These are phyloP conservation scores for Urtica urens DNA, from an alignment of 306 rosid species.

Conservation along the genomic window DNA sequence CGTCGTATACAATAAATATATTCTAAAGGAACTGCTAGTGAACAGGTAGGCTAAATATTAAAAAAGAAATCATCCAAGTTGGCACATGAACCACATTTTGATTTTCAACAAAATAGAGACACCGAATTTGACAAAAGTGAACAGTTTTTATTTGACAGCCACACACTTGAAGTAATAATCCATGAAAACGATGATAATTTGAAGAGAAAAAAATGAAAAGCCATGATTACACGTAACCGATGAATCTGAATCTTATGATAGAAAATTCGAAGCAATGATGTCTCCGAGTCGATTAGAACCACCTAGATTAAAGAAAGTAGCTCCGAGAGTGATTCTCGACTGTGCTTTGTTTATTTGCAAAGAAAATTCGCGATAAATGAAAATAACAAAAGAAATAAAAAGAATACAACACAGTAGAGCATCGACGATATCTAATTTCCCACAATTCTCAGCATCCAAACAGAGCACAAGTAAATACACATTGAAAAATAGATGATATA, in stretches of 20 bases:
- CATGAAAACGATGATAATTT: neutral
- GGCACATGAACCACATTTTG: neutral
- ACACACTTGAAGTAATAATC: neutral
- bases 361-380: conserved; percentile 10
- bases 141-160: neutral
- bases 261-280: neutral
- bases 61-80: neutral
- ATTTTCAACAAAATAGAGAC: neutral
- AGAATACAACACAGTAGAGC: neutral
- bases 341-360: conserved; percentile 12
- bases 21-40: neutral
- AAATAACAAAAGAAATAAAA: neutral
- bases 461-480: conserved; percentile 5
- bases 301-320: neutral
- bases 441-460: conserved; percentile 8
- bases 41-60: neutral
- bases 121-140: conserved; percentile 14
- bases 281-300: neutral
- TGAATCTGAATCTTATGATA: neutral
- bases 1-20: neutral
- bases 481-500: neutral
- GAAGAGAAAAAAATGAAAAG: neutral
- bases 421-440: neutral
- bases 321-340: neutral
- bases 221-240: neutral